Conservation (phyloP, 2,329 filamentous ascomycete species). For the Ilyonectria destructans region DNA sequence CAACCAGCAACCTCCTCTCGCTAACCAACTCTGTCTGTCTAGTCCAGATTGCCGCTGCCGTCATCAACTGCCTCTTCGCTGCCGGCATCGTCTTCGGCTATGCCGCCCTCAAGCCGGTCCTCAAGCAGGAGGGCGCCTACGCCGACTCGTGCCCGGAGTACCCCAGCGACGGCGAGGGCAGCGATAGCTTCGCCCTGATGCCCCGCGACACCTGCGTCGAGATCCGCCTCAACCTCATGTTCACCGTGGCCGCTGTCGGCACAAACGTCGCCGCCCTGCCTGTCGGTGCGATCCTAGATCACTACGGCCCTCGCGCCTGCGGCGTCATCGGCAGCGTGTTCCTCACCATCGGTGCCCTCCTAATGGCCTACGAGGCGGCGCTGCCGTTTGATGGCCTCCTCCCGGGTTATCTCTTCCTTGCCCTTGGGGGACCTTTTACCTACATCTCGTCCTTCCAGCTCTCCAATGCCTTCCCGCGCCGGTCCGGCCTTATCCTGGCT, state of each 20-base stretch:
- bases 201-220: constrained; percentile 60
- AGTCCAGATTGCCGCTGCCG: constrained; percentile 52
- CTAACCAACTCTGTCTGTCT: background rate
- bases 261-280: constrained; percentile 91
- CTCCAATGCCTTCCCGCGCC: constrained; percentile 85
- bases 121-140: constrained; percentile 83
- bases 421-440: constrained; percentile 84
- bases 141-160: constrained; percentile 69
- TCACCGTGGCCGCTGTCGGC: constrained; percentile 88
- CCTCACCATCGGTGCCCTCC: constrained; percentile 78
- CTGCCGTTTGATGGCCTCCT: constrained; percentile 81
- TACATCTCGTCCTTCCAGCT: constrained; percentile 90
- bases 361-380: constrained; percentile 78
- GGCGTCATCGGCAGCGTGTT: constrained; percentile 79
- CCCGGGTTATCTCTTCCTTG: constrained; percentile 82
- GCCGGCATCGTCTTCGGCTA: constrained; percentile 89
- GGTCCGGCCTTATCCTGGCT: constrained; percentile 85
- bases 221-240: constrained; percentile 88
- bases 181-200: constrained; percentile 40
- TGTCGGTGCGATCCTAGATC: constrained; percentile 88
- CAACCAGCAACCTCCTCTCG: background rate
- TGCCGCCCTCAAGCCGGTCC: constrained; percentile 86
- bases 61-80: constrained; percentile 75
- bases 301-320: constrained; percentile 84
- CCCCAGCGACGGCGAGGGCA: constrained; percentile 15